phyloP scores from a whole-genome alignment of 768 basidiomycete species.

The Phaeotremella fagi region DNA sequence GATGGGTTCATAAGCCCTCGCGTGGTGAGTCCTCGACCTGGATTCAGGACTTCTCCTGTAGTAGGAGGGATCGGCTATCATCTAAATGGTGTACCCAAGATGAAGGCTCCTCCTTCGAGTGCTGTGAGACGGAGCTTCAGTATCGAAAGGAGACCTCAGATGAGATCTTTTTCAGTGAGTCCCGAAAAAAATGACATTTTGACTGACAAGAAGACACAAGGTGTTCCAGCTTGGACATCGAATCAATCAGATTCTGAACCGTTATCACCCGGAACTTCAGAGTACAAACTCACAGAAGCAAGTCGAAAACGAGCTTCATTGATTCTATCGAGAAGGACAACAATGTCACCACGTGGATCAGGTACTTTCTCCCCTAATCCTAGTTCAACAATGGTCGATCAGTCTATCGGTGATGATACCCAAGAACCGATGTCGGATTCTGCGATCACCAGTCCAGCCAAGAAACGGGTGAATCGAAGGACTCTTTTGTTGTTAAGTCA shows the following conservation, averaged over 20 bases:
- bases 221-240: no score
- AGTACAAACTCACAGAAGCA: constrained; percentile 29
- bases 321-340: constrained; percentile 21
- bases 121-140: constrained; percentile 32
- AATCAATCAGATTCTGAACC: no score
- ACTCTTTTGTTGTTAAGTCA: constrained; percentile 57
- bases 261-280: constrained; percentile 25
- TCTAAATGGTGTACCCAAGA: constrained; percentile 40
- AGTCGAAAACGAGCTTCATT: constrained; percentile 31
- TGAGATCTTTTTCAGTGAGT: constrained; percentile 16
- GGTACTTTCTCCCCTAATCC: constrained; percentile 24
- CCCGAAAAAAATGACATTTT: no score
- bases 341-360: constrained; percentile 30
- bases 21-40: constrained; percentile 25
- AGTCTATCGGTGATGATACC: constrained; percentile 4
- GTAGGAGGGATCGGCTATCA: constrained; percentile 37
- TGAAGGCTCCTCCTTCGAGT: constrained; percentile 11
- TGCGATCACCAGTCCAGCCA: constrained; percentile 20
- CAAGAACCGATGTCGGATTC: constrained; percentile 26
- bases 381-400: constrained; percentile 22
- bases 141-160: constrained; percentile 12
- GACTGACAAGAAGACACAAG: no score
- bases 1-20: constrained; percentile 16
- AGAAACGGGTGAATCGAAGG: constrained; percentile 35
- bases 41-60: constrained; percentile 30